Conservation (phyloP, 2,329 filamentous ascomycete genomes). For the Alternaria longipes region DNA sequence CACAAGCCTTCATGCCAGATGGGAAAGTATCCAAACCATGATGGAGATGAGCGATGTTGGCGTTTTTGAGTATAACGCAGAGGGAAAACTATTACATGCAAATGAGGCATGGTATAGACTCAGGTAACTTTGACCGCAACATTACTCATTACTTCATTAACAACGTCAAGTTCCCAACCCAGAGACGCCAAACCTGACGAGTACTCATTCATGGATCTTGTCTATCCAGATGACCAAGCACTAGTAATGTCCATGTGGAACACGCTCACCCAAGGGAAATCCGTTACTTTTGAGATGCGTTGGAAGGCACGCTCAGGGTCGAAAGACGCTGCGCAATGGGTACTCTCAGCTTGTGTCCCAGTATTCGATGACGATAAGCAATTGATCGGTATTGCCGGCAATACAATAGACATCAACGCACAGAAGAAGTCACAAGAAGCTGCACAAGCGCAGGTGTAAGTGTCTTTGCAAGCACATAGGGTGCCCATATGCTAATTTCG, state of each 20-base stretch:
- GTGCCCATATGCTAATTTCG: not conserved
- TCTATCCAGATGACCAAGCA: slow-evolving; percentile 37
- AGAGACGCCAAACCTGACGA: slow-evolving; percentile 29
- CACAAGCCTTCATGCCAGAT: slow-evolving; percentile 31
- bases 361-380: slow-evolving; percentile 39
- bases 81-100: slow-evolving; percentile 39
- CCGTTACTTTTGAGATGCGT: slow-evolving; percentile 48
- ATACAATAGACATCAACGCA: slow-evolving; percentile 44
- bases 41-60: slow-evolving; percentile 51
- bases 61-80: slow-evolving; percentile 41
- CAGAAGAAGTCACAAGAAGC: slow-evolving; percentile 42
- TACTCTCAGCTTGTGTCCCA: slow-evolving; percentile 42
- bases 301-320: slow-evolving; percentile 38
- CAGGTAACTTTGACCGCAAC: slow-evolving; percentile 18
- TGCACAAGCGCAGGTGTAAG: slow-evolving; percentile 26
- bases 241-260: slow-evolving; percentile 46
- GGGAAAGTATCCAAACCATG: slow-evolving; percentile 43
- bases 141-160: slow-evolving; percentile 1
- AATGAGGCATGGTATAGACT: slow-evolving; percentile 44
- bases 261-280: slow-evolving; percentile 32
- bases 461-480: not conserved
- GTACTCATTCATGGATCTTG: slow-evolving; percentile 45
- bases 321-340: slow-evolving; percentile 34
- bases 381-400: slow-evolving; percentile 42
- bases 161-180: slow-evolving; percentile 30